Percentiles rank a stretch among this genome's conserved stretches.
These are phyloP conservation scores for Actinidia arguta DNA, from an alignment of 179 eudicot species.

Conservation along the genomic window DNA sequence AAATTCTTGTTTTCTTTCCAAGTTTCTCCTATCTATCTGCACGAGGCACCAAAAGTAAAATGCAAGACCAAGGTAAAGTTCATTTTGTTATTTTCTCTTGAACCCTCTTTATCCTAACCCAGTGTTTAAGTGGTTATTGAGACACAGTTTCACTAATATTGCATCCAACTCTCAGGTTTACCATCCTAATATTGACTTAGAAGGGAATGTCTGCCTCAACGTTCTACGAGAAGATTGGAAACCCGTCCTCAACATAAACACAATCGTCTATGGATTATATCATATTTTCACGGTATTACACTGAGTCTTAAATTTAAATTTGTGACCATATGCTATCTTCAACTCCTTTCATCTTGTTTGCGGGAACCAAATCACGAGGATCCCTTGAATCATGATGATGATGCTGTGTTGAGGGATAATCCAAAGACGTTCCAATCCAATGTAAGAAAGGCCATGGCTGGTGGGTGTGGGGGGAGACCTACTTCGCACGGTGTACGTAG, in stretches of 20 bases:
- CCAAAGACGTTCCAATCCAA: too few species aligned
- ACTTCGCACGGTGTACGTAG: too few species aligned
- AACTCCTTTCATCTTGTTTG: neutral
- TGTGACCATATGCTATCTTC: neutral
- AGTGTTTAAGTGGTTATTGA: too few species aligned
- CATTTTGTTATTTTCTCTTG: neutral
- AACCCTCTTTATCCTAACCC: too few species aligned
- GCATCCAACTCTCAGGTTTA: slow-evolving; percentile 53
- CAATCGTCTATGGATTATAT: slow-evolving; percentile 86
- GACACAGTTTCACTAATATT: neutral
- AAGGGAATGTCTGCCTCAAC: slow-evolving; percentile 98
- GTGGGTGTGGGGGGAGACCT: too few species aligned
- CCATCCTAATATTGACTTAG: slow-evolving; percentile 98
- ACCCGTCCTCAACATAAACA: slow-evolving; percentile 94
- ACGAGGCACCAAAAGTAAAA: slow-evolving; percentile 92
- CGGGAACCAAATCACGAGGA: slow-evolving; percentile 98
- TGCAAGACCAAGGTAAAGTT: slow-evolving; percentile 80
- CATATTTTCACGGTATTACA: slow-evolving; percentile 99
- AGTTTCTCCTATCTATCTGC: slow-evolving; percentile 78
- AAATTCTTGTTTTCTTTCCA: slow-evolving; percentile 68
- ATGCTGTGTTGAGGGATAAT: too few species aligned
- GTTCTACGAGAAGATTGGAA: slow-evolving; percentile 99
- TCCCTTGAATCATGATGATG: slow-evolving; percentile 94
- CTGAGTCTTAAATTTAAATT: too few species aligned
- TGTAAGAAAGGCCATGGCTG: too few species aligned